These are phyloP conservation scores for Plasmodium gaboni DNA, from an alignment of 169 alveolate species.

Conservation along the genomic window DNA sequence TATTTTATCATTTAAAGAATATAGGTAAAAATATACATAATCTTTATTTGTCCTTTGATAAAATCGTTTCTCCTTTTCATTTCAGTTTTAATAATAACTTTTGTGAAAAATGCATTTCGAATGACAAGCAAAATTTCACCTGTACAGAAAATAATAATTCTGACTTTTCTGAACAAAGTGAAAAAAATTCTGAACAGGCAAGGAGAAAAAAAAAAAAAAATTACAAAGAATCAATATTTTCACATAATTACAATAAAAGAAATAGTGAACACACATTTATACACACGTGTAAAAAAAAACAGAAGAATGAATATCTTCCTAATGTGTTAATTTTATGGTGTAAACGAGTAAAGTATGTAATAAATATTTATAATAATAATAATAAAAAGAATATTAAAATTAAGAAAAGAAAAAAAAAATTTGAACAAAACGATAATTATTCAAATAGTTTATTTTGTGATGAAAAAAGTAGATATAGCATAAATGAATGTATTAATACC, in stretches of 20 bases:
- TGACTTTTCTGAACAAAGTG: not conserved
- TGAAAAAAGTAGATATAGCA: conserved; percentile 45
- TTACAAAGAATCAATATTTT: not conserved
- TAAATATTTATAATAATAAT: conserved; percentile 45
- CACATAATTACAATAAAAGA: conserved; percentile 2
- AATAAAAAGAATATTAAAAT: conserved; percentile 20
- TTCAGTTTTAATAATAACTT: conserved; percentile 18
- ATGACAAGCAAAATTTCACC: not conserved
- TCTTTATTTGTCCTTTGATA: conserved; percentile 46
- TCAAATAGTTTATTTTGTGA: conserved; percentile 9
- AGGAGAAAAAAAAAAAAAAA: not conserved
- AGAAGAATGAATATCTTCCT: conserved; percentile 30
- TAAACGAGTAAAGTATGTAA: conserved; percentile 24
- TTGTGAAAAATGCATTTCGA: conserved; percentile 47
- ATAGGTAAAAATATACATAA: conserved; percentile 51
- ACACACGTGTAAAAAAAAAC: conserved; percentile 8
- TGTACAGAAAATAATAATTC: not conserved
- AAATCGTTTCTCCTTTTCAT: conserved; percentile 57
- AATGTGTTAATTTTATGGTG: conserved; percentile 49
- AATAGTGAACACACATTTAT: not conserved
- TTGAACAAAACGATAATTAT: not conserved
- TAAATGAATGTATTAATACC: conserved; percentile 41
- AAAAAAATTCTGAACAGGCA: conserved; percentile 8
- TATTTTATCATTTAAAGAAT: conserved; percentile 54
- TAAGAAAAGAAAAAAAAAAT: not conserved